Base-by-base conservation (phyloP, 306 rosid genomes). In the Gleditsia sinensis region DNA sequence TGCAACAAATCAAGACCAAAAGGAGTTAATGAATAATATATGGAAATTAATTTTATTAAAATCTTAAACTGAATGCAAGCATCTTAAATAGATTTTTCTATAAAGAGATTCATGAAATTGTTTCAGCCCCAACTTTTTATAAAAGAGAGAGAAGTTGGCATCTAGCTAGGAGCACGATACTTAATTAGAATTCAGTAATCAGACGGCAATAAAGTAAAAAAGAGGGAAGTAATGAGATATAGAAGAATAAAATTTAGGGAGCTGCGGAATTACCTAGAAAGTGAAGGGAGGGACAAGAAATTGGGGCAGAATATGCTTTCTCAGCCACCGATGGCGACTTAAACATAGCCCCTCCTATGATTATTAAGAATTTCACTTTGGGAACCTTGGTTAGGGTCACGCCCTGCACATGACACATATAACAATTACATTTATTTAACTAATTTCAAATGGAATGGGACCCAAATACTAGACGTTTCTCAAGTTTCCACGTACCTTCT, bases 281-380 rank as follows among this genome's bases (percentile, higher is more conserved):
- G 66, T 94, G 98, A 19, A 94, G 93, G 58, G 98, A 87, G 3
- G 85, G 87, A 28, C 91, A 85, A 4, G 36, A 16, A 72, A 94
- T 83, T 21, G 86, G 67, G 2, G 90, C 5, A 11, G 92, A 59
- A 76, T 88, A 94, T 19, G 98, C 96, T 51, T 88, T 82, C 14
- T 81, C 89, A 17, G 33, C 85, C 55, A 89, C 56, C 0, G 37
- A 39, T 3, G 86, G 73, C 6, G 89, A 66, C 80, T 19, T 76
- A 24, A 89, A 84, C 80, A 81, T 91, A 1, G 95, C 98, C 5
- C 98, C 97, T 68, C 95, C 94, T 7, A 94, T 73, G n/a, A 94
- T 85, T 42, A 94, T 73, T n/a, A 91, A 1, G 45, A 78, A 84
- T 69, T 94, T 90, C 50, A 94, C 81, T 72, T 86, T 90, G 0